Conservation (phyloP, 352 stramenopile species). For the Pythium plurisporium region DNA sequence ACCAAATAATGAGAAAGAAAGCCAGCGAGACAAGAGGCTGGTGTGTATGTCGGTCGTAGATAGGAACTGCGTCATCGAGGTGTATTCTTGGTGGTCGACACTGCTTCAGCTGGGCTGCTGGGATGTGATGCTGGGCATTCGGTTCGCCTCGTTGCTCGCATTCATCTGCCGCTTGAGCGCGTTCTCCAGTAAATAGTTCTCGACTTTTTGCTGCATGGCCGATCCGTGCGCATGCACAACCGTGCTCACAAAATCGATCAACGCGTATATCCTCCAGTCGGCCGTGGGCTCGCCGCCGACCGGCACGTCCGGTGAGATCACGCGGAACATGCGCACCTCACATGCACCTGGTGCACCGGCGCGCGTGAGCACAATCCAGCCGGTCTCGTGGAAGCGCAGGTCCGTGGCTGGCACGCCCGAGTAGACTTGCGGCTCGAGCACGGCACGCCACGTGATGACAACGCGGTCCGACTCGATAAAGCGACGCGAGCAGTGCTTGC, state of each 20-base stretch:
- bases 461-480: constrained; percentile 26
- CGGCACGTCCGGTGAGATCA: constrained; percentile 26
- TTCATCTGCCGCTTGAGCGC: constrained; percentile 16
- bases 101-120: not conserved
- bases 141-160: not conserved
- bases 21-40: no score
- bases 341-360: not conserved
- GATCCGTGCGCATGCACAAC: constrained; percentile 11
- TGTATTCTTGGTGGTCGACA: not conserved
- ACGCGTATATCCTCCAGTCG: constrained; percentile 24
- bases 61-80: no score
- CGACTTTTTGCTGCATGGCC: constrained; percentile 17
- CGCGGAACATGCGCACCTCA: constrained; percentile 14
- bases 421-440: constrained; percentile 34
- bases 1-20: no score
- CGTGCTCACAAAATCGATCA: constrained; percentile 42
- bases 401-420: constrained; percentile 5
- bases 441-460: constrained; percentile 45
- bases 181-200: constrained; percentile 23
- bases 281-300: constrained; percentile 26
- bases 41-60: no score
- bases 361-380: constrained; percentile 8
- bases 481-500: constrained; percentile 39
- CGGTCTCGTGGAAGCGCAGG: constrained; percentile 5
- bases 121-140: not conserved